Conservation (phyloP, 768 basidiomycete genomes). For the Termitomyces sp. region DNA sequence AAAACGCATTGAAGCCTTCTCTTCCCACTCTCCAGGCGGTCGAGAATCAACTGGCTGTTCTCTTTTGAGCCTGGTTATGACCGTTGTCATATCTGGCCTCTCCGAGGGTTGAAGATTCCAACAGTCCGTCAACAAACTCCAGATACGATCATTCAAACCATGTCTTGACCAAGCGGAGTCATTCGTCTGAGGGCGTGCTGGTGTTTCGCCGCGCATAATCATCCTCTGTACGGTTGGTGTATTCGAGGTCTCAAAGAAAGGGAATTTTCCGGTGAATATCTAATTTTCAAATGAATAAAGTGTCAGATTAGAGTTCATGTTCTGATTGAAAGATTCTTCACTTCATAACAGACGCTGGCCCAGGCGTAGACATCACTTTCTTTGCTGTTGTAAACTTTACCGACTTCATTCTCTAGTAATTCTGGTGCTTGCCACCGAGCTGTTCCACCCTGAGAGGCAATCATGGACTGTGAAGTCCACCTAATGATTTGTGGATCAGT, state of each 20-base stretch:
- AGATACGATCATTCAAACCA: slow-evolving; percentile 1
- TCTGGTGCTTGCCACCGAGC: slow-evolving; percentile 23
- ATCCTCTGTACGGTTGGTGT: neutral
- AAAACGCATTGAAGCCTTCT: neutral
- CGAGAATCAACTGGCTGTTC: neutral
- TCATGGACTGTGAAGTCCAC: slow-evolving; percentile 13
- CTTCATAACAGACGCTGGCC: slow-evolving; percentile 11
- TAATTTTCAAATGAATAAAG: slow-evolving; percentile 1
- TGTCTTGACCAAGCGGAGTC: neutral
- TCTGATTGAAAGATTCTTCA: neutral
- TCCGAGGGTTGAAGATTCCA: neutral
- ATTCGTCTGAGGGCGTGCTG: neutral
- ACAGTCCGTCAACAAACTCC: slow-evolving; percentile 3
- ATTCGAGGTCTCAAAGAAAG: neutral
- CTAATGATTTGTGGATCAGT: slow-evolving; percentile 14
- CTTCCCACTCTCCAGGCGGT: neutral
- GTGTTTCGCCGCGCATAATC: neutral
- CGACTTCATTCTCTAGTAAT: slow-evolving; percentile 8
- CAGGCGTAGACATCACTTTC: slow-evolving; percentile 24
- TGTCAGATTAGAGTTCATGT: neutral
- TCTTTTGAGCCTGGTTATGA: neutral
- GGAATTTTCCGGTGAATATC: slow-evolving; percentile 5
- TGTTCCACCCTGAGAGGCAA: slow-evolving; percentile 14
- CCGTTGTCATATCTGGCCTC: slow-evolving; percentile 3
- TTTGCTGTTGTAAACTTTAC: slow-evolving; percentile 10